phyloP scores from a whole-genome alignment of 2,329 filamentous ascomycete genomes.

The Hymenoscyphus albidus region DNA sequence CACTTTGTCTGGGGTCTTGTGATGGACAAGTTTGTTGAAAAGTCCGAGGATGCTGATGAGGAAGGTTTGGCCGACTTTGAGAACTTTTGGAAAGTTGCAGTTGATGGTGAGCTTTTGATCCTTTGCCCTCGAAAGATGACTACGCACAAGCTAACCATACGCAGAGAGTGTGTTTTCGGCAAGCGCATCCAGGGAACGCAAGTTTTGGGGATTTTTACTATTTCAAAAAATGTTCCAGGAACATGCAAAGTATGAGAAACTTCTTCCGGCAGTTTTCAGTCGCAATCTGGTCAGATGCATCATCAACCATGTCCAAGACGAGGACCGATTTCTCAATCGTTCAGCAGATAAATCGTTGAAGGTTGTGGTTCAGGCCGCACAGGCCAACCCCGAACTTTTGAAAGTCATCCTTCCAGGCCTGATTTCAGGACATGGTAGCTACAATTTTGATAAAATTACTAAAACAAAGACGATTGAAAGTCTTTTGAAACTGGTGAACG shows the following conservation, averaged over 20 bases:
- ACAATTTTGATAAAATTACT: slow-evolving; percentile 82
- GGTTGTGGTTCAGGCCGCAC: slow-evolving; percentile 61
- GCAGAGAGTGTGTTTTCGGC: slow-evolving; percentile 79
- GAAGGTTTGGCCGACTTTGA: slow-evolving; percentile 48
- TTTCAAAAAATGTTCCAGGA: slow-evolving; percentile 70
- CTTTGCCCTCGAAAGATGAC: background rate
- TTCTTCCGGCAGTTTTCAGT: slow-evolving; percentile 65
- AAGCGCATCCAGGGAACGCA: slow-evolving; percentile 79
- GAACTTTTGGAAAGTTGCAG: slow-evolving; percentile 79
- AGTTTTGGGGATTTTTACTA: slow-evolving; percentile 86
- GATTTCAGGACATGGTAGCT: slow-evolving; percentile 64
- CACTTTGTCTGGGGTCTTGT: slow-evolving; percentile 88
- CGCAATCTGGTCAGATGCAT: slow-evolving; percentile 78
- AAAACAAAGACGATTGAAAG: slow-evolving; percentile 81
- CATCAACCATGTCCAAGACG: slow-evolving; percentile 75
- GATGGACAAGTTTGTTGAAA: slow-evolving; percentile 50
- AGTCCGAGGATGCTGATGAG: slow-evolving; percentile 31
- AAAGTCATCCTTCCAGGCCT: slow-evolving; percentile 61
- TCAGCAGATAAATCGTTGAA: slow-evolving; percentile 75
- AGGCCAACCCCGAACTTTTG: slow-evolving; percentile 57
- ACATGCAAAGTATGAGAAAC: slow-evolving; percentile 45
- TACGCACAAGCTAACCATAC: slow-evolving; percentile 15
- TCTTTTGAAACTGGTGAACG: slow-evolving; percentile 27
- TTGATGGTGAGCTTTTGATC: slow-evolving; percentile 66
- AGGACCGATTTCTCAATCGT: slow-evolving; percentile 75